These are phyloP conservation scores for Escallonia herrerae DNA, from an alignment of 129 eudicot species.

Conservation along the genomic window DNA sequence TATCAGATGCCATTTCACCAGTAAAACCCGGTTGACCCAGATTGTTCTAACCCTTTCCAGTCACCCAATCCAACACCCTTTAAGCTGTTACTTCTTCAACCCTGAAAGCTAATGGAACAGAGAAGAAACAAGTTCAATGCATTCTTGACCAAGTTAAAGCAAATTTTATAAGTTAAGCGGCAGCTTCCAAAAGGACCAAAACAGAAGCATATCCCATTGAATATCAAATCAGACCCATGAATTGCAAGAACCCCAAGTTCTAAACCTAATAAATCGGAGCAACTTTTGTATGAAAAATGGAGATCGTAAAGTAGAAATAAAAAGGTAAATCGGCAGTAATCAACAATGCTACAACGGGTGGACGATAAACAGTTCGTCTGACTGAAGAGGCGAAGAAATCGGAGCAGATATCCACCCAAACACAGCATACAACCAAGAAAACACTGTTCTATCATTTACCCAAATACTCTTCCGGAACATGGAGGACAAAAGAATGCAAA, in stretches of 20 bases:
- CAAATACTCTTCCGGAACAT: neutral
- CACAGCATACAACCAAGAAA: too few species aligned
- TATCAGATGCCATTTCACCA: slow-evolving; percentile 54
- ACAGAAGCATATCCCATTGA: too few species aligned
- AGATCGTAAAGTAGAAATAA: too few species aligned
- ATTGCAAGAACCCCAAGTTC: too few species aligned
- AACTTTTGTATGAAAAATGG: too few species aligned
- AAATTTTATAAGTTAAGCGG: neutral
- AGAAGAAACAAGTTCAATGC: neutral
- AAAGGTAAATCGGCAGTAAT: too few species aligned
- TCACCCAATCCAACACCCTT: neutral
- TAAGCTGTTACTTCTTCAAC: neutral
- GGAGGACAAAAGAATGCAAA: neutral
- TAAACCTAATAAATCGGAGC: too few species aligned
- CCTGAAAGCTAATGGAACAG: neutral
- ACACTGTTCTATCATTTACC: neutral
- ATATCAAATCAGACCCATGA: too few species aligned
- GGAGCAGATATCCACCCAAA: too few species aligned
- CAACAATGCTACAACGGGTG: neutral
- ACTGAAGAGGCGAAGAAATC: too few species aligned
- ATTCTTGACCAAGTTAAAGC: neutral
- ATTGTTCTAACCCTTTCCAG: neutral
- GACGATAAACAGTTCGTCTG: too few species aligned
- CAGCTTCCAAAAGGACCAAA: neutral
- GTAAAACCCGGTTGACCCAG: neutral